phyloP scores from a whole-genome alignment of 345 rosid genomes.

The Litchi chinensis region DNA sequence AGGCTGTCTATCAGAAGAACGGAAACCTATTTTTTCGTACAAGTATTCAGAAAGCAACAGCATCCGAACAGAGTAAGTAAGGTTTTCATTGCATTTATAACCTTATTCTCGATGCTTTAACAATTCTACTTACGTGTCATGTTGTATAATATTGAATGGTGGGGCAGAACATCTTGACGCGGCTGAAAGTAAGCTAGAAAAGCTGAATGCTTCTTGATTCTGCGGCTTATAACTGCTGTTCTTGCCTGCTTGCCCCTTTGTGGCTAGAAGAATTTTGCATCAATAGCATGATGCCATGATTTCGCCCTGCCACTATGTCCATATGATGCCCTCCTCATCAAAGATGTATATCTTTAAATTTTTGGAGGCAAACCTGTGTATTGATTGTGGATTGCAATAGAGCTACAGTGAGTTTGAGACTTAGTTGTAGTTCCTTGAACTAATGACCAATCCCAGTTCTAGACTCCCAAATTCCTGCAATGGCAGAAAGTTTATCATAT shows the following conservation, averaged over 20 bases:
- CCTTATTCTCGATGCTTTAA: background rate
- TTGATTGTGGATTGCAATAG: background rate
- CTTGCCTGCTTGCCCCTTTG: background rate
- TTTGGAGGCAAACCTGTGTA: background rate
- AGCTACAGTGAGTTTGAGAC: background rate
- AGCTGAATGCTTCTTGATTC: conserved; percentile 26
- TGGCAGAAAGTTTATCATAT: background rate
- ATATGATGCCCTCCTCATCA: background rate
- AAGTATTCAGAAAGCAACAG: conserved; percentile 40
- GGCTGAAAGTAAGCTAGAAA: conserved; percentile 47
- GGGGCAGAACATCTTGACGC: conserved; percentile 49
- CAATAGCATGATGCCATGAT: background rate
- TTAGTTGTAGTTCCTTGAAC: background rate
- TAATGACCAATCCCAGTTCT: background rate
- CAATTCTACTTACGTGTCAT: background rate
- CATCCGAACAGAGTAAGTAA: conserved; percentile 51
- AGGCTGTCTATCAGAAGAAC: conserved; percentile 57
- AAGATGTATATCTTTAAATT: background rate
- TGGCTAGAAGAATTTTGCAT: background rate
- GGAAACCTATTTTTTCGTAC: conserved; percentile 52
- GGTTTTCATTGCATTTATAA: background rate
- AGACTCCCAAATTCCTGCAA: background rate
- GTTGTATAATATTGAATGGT: background rate
- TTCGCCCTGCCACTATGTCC: background rate
- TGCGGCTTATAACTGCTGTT: background rate